Conservation (phyloP, 305 asterid genomes). For the Ilex paraguariensis region DNA sequence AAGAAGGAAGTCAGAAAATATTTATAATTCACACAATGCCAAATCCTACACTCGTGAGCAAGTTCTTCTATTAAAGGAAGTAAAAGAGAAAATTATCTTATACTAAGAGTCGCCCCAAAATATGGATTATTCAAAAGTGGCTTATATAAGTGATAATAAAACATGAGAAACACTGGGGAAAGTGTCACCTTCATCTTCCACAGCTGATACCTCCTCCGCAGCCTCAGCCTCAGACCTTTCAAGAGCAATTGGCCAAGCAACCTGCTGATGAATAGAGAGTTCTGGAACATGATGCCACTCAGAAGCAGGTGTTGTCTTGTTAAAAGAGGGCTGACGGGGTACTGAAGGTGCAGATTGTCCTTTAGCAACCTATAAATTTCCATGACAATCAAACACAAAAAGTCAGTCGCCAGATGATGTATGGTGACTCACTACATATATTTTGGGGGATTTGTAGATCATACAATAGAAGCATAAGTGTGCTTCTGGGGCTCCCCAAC, state of each 20-base stretch:
- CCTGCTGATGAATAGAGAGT: slow-evolving; percentile 41
- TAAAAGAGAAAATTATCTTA: background rate
- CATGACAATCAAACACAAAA: slow-evolving; percentile 14
- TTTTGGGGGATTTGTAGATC: slow-evolving; percentile 14
- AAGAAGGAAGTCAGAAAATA: too few relatives aligned
- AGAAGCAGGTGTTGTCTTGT: slow-evolving; percentile 40
- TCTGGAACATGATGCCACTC: slow-evolving; percentile 70
- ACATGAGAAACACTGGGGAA: slow-evolving; percentile 6
- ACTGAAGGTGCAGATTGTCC: slow-evolving; percentile 51
- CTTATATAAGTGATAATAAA: slow-evolving; percentile 1
- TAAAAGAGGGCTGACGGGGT: slow-evolving; percentile 29
- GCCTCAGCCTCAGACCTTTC: slow-evolving; percentile 60
- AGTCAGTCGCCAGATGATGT: slow-evolving; percentile 14
- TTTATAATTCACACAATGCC: too few relatives aligned
- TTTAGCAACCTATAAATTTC: slow-evolving; percentile 70
- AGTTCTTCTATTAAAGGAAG: too few relatives aligned
- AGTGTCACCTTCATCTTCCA: slow-evolving; percentile 72
- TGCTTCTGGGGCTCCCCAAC: slow-evolving; percentile 74
- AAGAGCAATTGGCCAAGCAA: slow-evolving; percentile 32
- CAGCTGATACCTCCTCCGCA: slow-evolving; percentile 52
- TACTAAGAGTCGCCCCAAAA: background rate
- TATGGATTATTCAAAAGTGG: background rate
- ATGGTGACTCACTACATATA: slow-evolving; percentile 4
- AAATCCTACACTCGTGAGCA: too few relatives aligned
- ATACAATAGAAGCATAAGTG: slow-evolving; percentile 97